A percentile compares a stretch with the other conserved stretches of the same genome.
Conservation (phyloP, 2,329 filamentous ascomycete species). For the Sarocladium oryzae region DNA sequence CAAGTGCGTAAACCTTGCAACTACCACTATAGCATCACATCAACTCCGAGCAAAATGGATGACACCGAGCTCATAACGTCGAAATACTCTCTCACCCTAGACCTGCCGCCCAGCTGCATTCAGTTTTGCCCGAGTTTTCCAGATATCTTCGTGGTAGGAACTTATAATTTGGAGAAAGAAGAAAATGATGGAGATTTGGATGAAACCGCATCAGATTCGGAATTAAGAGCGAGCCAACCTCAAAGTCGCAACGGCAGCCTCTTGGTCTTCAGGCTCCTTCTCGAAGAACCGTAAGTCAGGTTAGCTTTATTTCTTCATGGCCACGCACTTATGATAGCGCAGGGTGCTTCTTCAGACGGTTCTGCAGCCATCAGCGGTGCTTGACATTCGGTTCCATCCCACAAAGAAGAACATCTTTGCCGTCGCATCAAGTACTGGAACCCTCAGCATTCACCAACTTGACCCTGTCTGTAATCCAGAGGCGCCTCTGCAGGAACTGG, state of each 20-base stretch:
- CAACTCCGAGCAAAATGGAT: background rate
- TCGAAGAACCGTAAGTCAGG: constrained; percentile 47
- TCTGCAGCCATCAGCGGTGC: constrained; percentile 63
- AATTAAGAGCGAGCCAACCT: constrained; percentile 26
- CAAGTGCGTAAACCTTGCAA: background rate
- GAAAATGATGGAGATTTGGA: constrained; percentile 16
- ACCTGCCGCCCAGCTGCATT: constrained; percentile 71
- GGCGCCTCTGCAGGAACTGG: constrained; percentile 33
- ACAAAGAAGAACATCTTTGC: constrained; percentile 52
- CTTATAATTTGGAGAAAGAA: constrained; percentile 60
- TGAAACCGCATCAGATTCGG: constrained; percentile 15
- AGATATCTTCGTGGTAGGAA: constrained; percentile 71
- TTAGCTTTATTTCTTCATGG: background rate
- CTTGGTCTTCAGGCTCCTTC: constrained; percentile 54
- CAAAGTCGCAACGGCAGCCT: constrained; percentile 70
- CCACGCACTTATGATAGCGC: background rate
- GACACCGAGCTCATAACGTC: constrained; percentile 27
- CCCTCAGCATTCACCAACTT: constrained; percentile 54
- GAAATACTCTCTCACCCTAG: constrained; percentile 45
- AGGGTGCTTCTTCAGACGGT: constrained; percentile 45
- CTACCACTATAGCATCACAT: background rate
- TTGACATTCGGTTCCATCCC: constrained; percentile 79
- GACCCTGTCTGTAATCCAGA: background rate
- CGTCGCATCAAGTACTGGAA: constrained; percentile 71
- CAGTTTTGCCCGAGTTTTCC: constrained; percentile 61